phyloP scores from a whole-genome alignment of 306 rosid species.

The Malus domestica region ASM211411v1 NC_041792.1:30146907-30147406 shows the following conservation, averaged over 20 bases:
- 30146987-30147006: conserved; percentile 87
- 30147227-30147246: conserved; percentile 60
- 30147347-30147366: not conserved
- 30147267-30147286: conserved; percentile 69
- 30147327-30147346: not conserved
- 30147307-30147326: not conserved
- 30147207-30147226: conserved; percentile 82
- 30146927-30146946: conserved; percentile 91
- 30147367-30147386: not conserved
- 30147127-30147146: not conserved
- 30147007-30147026: not conserved
- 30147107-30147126: not conserved
- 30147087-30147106: not conserved
- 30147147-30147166: conserved; percentile 15
- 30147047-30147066: not conserved
- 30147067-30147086: not conserved
- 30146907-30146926: conserved; percentile 88
- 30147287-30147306: conserved; percentile 41
- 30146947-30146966: conserved; percentile 90
- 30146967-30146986: conserved; percentile 84
- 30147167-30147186: conserved; percentile 39
- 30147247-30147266: conserved; percentile 73
- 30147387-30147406: conserved; percentile 39
- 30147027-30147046: not conserved
- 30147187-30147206: conserved; percentile 63